Conservation (phyloP, 1,284 basidiomycete species). For the Peniophora sp. region DNA sequence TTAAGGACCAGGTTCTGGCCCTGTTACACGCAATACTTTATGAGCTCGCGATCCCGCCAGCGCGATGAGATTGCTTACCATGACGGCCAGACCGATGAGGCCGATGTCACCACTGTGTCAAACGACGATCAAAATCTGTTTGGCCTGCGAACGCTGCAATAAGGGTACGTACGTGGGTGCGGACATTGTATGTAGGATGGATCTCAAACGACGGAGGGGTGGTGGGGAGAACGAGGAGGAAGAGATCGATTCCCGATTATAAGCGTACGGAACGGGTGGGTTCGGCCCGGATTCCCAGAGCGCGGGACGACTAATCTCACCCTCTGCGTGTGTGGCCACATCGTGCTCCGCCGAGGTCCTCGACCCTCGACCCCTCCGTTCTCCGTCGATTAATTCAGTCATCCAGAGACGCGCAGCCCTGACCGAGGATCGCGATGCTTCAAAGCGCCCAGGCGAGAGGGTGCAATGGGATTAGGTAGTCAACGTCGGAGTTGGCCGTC, state of each 20-base stretch:
- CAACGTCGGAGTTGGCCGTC: too few relatives aligned
- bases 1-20: conserved; percentile 96
- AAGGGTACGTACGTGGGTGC: conserved; percentile 28
- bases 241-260: conserved; percentile 3
- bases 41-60: conserved; percentile 11
- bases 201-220: conserved; percentile 16
- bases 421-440: too few relatives aligned
- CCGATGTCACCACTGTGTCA: conserved; percentile 76
- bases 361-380: too few relatives aligned
- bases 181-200: conserved; percentile 29
- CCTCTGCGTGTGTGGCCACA: too few relatives aligned
- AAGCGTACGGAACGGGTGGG: too few relatives aligned
- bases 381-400: too few relatives aligned
- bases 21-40: conserved; percentile 29
- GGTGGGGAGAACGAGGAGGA: conserved; percentile 20
- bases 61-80: conserved; percentile 47
- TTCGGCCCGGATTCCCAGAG: too few relatives aligned
- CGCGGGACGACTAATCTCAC: too few relatives aligned
- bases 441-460: too few relatives aligned
- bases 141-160: background rate
- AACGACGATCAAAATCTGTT: conserved; percentile 4
- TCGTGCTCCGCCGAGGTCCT: too few relatives aligned
- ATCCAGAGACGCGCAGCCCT: too few relatives aligned
- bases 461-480: too few relatives aligned
- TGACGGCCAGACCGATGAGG: conserved; percentile 94